Base-by-base conservation (phyloP, 1,284 basidiomycete species). In the Pseudozyma thailandica region DNA sequence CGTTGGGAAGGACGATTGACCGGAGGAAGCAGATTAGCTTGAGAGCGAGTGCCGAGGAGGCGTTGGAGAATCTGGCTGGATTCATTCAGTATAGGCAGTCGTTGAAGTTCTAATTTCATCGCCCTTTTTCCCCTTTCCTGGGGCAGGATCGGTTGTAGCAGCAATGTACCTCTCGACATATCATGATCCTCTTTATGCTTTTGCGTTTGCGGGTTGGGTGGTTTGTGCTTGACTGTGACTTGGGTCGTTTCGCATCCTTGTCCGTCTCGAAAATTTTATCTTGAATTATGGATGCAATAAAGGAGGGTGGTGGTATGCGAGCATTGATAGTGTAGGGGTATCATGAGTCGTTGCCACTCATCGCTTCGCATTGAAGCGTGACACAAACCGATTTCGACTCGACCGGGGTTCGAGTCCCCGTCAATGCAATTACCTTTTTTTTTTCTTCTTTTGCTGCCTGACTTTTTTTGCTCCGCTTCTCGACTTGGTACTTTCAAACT, bases 81-180 rank as follows among this genome's bases (percentile, higher is more conserved):
- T 98, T 97, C 78, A 88, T 96, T 69, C 87, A 90, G 84, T 98
- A 97, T 83, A 85, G 94, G 16, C 64, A 74, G 41, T 31, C 44
- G 5, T 49, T 77, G 35, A 15, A 41, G 3, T 47, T 68, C 33
- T 66, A 48, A n/a, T n/a, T n/a, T n/a, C n/a, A n/a, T n/a, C n/a
- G n/a, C n/a, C n/a, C n/a, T n/a, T n/a, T n/a, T n/a, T n/a, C n/a
- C n/a, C n/a, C n/a, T n/a, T n/a, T n/a, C n/a, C n/a, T n/a, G n/a
- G n/a, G n/a, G n/a, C n/a, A n/a, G n/a, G n/a, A n/a, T n/a, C n/a
- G n/a, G n/a, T n/a, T n/a, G n/a, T n/a, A n/a, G n/a, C n/a, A n/a
- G n/a, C n/a, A n/a, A n/a, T n/a, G n/a, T n/a, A n/a, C n/a, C n/a
- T n/a, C n/a, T n/a, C n/a, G n/a, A n/a, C n/a, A n/a, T n/a, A n/a